Conservation (phyloP, 192 early-diverging fungal genomes). For the Backusella liffmaniae region DNA sequence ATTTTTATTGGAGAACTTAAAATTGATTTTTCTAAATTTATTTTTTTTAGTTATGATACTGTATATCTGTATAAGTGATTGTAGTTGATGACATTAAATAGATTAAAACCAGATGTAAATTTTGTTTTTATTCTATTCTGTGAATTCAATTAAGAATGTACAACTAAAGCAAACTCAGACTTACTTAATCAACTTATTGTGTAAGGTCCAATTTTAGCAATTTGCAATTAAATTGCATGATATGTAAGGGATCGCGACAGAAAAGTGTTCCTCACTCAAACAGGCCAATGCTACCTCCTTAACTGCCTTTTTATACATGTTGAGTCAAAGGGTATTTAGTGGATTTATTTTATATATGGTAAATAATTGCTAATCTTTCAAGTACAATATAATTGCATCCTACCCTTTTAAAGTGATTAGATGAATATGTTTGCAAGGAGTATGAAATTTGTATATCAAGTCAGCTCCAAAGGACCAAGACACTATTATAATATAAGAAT, state of each 20-base stretch:
- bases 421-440: background rate
- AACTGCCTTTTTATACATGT: background rate
- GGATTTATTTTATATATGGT: background rate
- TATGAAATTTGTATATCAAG: background rate
- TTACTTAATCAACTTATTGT: conserved; percentile 2
- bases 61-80: no score
- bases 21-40: no score
- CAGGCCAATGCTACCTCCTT: background rate
- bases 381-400: background rate
- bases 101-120: background rate
- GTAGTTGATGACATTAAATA: background rate
- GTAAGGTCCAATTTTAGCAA: background rate
- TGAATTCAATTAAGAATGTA: background rate
- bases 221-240: background rate
- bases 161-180: background rate
- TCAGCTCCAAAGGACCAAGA: background rate
- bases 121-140: background rate
- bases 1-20: no score
- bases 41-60: no score
- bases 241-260: background rate
- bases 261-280: background rate
- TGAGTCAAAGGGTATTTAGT: background rate
- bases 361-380: background rate
- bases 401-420: background rate
- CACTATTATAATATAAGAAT: background rate